Percentiles rank a stretch among this genome's conserved stretches.
Conservation (phyloP, 2,329 filamentous ascomycete species). For the Colletotrichum theobromicola region DNA sequence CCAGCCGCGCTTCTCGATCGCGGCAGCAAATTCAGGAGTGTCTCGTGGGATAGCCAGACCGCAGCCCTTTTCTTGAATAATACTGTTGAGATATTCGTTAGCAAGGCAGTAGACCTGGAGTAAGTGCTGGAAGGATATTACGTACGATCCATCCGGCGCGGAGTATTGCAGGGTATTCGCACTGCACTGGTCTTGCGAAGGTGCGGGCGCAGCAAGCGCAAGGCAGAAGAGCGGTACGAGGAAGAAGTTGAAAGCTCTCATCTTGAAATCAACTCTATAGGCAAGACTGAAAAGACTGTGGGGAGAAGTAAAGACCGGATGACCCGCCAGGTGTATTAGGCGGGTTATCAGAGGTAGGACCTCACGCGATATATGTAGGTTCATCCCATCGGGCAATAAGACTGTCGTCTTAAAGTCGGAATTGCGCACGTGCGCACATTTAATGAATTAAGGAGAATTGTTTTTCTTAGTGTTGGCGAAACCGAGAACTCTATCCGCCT, state of each 20-base stretch:
- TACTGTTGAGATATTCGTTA: not conserved
- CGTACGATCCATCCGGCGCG: not conserved
- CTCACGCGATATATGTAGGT: not conserved
- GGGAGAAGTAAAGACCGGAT: not conserved
- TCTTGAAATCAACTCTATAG: not conserved
- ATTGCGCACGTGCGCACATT: not conserved
- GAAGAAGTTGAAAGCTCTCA: not conserved
- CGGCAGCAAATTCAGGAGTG: not conserved
- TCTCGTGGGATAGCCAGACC: not conserved
- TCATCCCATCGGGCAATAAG: not conserved
- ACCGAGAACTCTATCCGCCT: not conserved
- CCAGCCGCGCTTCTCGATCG: not conserved
- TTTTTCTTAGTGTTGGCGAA: not conserved
- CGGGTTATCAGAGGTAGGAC: not conserved
- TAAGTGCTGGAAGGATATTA: not conserved
- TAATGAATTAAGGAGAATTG: not conserved
- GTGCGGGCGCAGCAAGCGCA: not conserved
- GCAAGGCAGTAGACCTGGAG: not conserved
- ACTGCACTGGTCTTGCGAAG: not conserved
- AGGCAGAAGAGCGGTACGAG: not conserved
- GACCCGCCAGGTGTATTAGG: rapidly evolving
- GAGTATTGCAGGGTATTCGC: not conserved
- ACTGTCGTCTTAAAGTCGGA: not conserved
- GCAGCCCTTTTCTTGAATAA: not conserved
- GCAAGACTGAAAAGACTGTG: not conserved